Base-by-base conservation (phyloP, 2,329 filamentous ascomycete species). In the Truncatella angustata region DNA sequence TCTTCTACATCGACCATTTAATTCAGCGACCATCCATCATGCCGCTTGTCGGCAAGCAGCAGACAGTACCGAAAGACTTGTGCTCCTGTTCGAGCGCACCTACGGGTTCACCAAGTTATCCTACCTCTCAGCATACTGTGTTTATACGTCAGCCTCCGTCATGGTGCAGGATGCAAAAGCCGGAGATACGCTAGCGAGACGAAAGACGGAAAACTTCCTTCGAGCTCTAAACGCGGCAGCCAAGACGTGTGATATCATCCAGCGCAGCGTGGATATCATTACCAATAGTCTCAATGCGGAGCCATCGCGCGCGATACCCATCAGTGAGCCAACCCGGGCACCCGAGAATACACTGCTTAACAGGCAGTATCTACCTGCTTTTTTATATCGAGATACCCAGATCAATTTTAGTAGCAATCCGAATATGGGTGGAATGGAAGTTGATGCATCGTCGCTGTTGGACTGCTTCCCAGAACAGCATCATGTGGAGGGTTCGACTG, bases 121-220 rank as follows among this genome's bases (percentile, higher is more conserved):
- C 3, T 69, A 68, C 40, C 48, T 68, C 6, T 66, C 67, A 59
- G 65, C 59, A 4, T 69, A 69, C 49, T 67, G 64, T 51, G 60
- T 64, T 32, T 68, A 68, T 47, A 67, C 64, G 4, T 62, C 59
- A 7, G 65, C 65, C n/a, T 63, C 65, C 1, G 63, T 61, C 1
- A 58, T 60, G 16, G 55, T 66, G 9, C 58, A 64, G 32, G 64
- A 67, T 47, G 60, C 59, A 26, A 64, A 65, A 39, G 54, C 53
- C 7, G 60, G 55, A 20, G 57, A 62, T 35, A 34, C 53, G 7
- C 56, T 54, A 2, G 60, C 63, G 4, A 56, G 56, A 44, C 23
- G 49, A 21, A 58, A 51, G 35, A 57, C 66, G 34, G 57, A 62
- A 36, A 67, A 63, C 1, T 67, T 62, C 48, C 52, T 66, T 5